These are phyloP conservation scores for Tagetes erecta DNA, from an alignment of 129 eudicot genomes.

Conservation along the genomic window DNA sequence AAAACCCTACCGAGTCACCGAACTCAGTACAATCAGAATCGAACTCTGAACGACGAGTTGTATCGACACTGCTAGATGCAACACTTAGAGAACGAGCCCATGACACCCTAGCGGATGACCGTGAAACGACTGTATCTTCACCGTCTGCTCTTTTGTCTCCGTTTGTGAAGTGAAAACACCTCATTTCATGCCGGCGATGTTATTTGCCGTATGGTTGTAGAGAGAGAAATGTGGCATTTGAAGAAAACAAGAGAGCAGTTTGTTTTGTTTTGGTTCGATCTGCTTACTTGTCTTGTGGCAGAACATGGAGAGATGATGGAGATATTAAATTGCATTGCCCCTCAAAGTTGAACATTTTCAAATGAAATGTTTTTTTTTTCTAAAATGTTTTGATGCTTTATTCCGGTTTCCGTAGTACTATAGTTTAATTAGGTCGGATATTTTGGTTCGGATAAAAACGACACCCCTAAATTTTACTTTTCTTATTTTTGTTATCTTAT, in stretches of 20 bases:
- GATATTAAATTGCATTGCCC: too few relatives aligned
- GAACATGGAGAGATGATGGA: neutral
- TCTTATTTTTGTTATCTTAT: too few relatives aligned
- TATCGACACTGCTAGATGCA: conserved; percentile 45
- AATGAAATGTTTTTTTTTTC: too few relatives aligned
- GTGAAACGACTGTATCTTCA: conserved; percentile 38
- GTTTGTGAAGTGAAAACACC: conserved; percentile 69
- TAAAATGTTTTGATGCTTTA: too few relatives aligned
- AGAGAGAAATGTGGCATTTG: neutral
- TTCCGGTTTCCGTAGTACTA: too few relatives aligned
- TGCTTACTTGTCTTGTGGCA: conserved; percentile 17
- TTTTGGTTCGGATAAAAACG: too few relatives aligned
- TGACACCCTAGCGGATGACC: conserved; percentile 49
- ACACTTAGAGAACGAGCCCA: conserved; percentile 75
- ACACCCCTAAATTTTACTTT: too few relatives aligned
- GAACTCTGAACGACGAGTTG: conserved; percentile 57
- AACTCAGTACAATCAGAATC: conserved; percentile 46
- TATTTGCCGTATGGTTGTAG: neutral
- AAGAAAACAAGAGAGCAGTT: conserved; percentile 22
- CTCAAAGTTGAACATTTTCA: too few relatives aligned
- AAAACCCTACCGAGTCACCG: conserved; percentile 45
- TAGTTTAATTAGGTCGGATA: too few relatives aligned
- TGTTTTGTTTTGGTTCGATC: conserved; percentile 10
- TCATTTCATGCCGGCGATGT: conserved; percentile 35
- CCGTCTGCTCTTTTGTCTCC: conserved; percentile 38